Percentiles rank a stretch among this genome's conserved stretches.
Conservation (phyloP, 805 yeast genomes). For the Kazachstania africana region DNA sequence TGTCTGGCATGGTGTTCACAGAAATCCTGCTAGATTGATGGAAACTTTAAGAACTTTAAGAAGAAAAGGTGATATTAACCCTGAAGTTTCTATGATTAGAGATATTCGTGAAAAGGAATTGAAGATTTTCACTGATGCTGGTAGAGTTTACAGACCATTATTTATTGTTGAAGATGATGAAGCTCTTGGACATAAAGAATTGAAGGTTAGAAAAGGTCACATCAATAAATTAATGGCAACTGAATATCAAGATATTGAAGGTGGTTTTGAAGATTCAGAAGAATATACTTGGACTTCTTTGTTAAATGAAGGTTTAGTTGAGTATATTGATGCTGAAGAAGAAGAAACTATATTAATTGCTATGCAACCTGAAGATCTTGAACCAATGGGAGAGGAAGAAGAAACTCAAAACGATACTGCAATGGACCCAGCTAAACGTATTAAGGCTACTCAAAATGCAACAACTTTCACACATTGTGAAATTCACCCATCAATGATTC, state of each 20-base stretch:
- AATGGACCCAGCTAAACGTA: constrained; percentile 67
- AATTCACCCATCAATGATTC: constrained; percentile 96
- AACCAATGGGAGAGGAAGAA: constrained; percentile 41
- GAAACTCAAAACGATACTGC: constrained; percentile 31
- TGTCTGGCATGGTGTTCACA: constrained; percentile 98
- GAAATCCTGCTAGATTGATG: constrained; percentile 87
- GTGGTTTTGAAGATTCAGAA: constrained; percentile 39
- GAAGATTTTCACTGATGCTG: constrained; percentile 95
- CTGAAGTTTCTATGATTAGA: constrained; percentile 93
- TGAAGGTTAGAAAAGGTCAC: constrained; percentile 77
- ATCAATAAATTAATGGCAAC: constrained; percentile 54
- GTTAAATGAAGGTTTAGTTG: constrained; percentile 78
- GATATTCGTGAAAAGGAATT: constrained; percentile 95
- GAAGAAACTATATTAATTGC: constrained; percentile 98
- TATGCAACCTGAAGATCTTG: constrained; percentile 95
- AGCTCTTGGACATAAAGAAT: constrained; percentile 50
- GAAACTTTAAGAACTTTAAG: constrained; percentile 84
- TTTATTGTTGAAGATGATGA: constrained; percentile 85
- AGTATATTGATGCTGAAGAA: constrained; percentile 97
- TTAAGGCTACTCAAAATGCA: constrained; percentile 58
- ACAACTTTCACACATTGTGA: constrained; percentile 97
- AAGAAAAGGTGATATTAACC: constrained; percentile 89
- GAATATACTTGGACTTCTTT: constrained; percentile 79
- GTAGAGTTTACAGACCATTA: constrained; percentile 93
- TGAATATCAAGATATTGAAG: constrained; percentile 46